phyloP scores from a whole-genome alignment of 2,329 filamentous ascomycete species.

The Fusarium lyarnte region DNA sequence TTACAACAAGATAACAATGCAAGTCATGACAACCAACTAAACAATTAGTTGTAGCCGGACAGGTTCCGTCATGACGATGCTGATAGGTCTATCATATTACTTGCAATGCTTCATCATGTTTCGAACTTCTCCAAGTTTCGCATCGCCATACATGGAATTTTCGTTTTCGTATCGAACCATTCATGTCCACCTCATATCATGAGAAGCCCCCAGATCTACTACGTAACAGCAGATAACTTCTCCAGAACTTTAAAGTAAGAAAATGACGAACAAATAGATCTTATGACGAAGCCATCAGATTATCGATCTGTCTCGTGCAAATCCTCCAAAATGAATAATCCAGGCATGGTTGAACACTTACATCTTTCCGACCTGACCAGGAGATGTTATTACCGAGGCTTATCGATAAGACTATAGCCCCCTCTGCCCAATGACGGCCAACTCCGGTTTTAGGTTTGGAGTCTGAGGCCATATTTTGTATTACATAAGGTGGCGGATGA shows the following conservation, averaged over 20 bases:
- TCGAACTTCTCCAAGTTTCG: neutral
- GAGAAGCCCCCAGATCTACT: neutral
- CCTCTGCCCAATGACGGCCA: constrained; percentile 30
- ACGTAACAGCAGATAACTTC: neutral
- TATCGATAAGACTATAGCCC: constrained; percentile 43
- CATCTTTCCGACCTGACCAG: neutral
- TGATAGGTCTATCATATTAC: neutral
- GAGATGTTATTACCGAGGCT: neutral
- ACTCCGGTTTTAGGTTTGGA: constrained; percentile 3
- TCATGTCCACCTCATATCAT: neutral
- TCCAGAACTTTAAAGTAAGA: neutral
- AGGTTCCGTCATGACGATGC: neutral
- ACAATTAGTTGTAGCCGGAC: neutral
- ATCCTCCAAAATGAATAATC: neutral
- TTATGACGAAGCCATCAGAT: neutral
- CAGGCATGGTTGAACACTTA: neutral
- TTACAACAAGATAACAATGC: neutral
- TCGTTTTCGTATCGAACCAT: constrained; percentile 6
- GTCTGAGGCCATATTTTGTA: constrained; percentile 17
- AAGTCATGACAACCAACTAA: neutral
- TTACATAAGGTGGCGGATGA: constrained; percentile 44
- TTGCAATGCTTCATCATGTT: neutral
- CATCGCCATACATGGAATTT: neutral
- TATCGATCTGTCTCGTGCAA: neutral
- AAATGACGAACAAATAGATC: neutral